Base-by-base conservation (phyloP, 2,329 filamentous ascomycete species). In the Verticillium nubilum region DNA sequence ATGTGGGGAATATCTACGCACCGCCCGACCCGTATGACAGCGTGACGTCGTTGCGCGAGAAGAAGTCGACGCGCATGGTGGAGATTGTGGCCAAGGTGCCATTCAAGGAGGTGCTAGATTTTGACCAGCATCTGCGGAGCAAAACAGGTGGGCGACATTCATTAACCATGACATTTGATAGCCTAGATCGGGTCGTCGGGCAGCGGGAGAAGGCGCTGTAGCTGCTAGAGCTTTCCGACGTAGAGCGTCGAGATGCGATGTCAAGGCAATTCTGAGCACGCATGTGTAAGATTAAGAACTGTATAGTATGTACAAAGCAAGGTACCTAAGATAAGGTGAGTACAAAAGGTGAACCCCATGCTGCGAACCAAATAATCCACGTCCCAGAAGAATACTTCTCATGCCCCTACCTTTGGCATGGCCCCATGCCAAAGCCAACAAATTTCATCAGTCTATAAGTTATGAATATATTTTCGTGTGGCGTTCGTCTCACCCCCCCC, bases 21-120 rank as follows among this genome's bases (percentile, higher is more conserved):
- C 95, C 94, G 0, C 88, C 88, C 0, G 94, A 98, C 71, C 92
- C 92, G 1, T 98, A 86, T 67, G 83, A 86, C 57, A 80, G 80
- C 52, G 75, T 84, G 54, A 81, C 81, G 27, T 94, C 78, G 70
- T 78, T 76, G 67, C 79, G 76, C 52, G 78, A 78, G 47, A 81
- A 80, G 69, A 80, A 78, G 66, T 79, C 74, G 37, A 74, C 76
- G 59, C 76, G 79, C 53, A 80, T 77, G 76, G 78, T 82, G 60
- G 82, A 88, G 56, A 91, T 99, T 65, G 87, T 89, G 12, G 95
- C 93, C 25, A 86, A 90, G 67, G 94, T 98, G 28, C 95, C 95
- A 31, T 80, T 98, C 67, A 96, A 95, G 75, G 94, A 98, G 74
- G 97, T 98, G 91, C 88, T 98, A 35, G 91, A 94, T 50, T 99